These are phyloP conservation scores for Candida sojae DNA, from an alignment of 1,139 yeast species.

Conservation along the genomic window DNA sequence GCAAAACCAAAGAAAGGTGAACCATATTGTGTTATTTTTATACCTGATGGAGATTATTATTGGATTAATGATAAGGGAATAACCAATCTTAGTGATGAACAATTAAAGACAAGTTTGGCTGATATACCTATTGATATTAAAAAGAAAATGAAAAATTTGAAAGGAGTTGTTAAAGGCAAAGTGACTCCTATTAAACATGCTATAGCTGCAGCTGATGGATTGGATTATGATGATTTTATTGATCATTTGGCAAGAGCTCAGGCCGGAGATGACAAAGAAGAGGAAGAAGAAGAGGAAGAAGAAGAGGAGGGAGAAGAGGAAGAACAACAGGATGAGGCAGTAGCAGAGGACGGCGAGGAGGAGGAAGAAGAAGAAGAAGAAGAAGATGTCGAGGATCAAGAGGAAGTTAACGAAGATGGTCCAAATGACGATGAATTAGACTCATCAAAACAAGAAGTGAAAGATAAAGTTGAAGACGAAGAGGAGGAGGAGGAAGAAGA, in stretches of 20 bases:
- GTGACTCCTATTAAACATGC: constrained; percentile 41
- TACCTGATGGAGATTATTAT: constrained; percentile 51
- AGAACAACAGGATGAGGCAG: constrained; percentile 11
- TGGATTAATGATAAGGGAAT: constrained; percentile 47
- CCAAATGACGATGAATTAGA: no score
- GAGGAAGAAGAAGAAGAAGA: constrained; percentile 9
- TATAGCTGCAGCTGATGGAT: constrained; percentile 38
- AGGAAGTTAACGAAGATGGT: constrained; percentile 5
- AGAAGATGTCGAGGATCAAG: not conserved
- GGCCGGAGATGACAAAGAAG: constrained; percentile 30
- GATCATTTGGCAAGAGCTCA: constrained; percentile 25
- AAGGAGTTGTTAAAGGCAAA: constrained; percentile 20
- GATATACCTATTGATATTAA: constrained; percentile 27
- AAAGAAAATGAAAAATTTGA: constrained; percentile 20
- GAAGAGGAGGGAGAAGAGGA: constrained; percentile 29
- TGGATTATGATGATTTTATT: constrained; percentile 42
- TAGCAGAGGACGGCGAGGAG: constrained; percentile 1
- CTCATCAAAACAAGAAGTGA: no score
- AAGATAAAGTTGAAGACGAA: constrained; percentile 16
- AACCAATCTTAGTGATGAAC: constrained; percentile 31
- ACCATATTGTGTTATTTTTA: constrained; percentile 46
- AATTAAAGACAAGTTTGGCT: constrained; percentile 27
- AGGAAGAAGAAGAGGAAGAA: constrained; percentile 30
- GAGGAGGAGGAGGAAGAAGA: constrained; percentile 18
- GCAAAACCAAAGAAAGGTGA: constrained; percentile 46